Evolutionary conservation across 768 basidiomycete species (phyloP).

Genomic region (Mrakia hoshinonis): DNA sequence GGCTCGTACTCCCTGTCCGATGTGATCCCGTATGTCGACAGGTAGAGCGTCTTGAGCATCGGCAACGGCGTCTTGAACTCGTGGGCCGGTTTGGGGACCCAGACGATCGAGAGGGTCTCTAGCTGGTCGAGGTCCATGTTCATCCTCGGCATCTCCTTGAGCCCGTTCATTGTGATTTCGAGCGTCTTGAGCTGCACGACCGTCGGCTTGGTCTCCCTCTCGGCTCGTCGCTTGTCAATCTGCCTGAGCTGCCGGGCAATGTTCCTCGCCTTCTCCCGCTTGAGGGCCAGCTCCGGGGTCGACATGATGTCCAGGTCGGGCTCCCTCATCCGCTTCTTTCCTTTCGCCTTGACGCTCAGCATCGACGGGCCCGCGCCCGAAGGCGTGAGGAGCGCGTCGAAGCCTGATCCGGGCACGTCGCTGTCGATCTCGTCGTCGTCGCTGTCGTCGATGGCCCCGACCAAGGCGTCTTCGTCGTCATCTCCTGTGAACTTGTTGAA

Average conservation of each 20-base stretch:
- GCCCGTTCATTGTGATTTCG: conserved; percentile 11
- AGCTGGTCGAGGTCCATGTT: conserved; percentile 11
- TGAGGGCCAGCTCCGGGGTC: not conserved
- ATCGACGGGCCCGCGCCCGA: not conserved
- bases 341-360: not conserved
- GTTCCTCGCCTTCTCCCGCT: conserved; percentile 6
- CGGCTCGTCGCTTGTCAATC: not conserved
- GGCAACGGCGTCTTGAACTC: conserved; percentile 10
- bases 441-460: not conserved
- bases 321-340: not conserved
- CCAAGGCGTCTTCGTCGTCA: not conserved
- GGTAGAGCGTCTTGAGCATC: conserved; percentile 9
- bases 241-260: conserved; percentile 1
- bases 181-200: conserved; percentile 6
- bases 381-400: no score
- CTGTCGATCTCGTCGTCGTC: not conserved
- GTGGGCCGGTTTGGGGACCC: conserved; percentile 5
- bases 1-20: conserved; percentile 8
- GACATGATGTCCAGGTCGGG: not conserved
- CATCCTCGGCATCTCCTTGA: not conserved
- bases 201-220: not conserved
- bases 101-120: conserved; percentile 10
- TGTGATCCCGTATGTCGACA: not conserved
- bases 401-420: not conserved
- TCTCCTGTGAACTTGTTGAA: conserved; percentile 1